These are phyloP conservation scores for Coccomyxa sp. DNA, from an alignment of 139 green algal genomes.

Conservation along the genomic window DNA sequence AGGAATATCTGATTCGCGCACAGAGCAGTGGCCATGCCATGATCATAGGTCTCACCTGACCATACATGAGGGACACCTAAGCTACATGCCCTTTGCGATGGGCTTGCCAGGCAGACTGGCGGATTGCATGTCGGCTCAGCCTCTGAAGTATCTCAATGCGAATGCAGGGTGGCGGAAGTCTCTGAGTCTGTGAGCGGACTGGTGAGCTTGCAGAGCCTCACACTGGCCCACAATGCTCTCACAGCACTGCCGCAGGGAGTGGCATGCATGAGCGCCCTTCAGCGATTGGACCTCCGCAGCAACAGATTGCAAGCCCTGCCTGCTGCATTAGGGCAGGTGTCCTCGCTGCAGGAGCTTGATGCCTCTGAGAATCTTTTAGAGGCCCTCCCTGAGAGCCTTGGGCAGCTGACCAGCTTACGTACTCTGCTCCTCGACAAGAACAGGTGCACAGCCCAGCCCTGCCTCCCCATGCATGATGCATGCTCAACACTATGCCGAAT, in stretches of 20 bases:
- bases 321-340: not conserved
- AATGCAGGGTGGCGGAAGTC: not conserved
- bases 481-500: not conserved
- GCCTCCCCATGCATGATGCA: not conserved
- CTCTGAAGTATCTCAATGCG: no score
- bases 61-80: no score
- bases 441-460: not conserved
- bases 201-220: not conserved
- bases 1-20: no score
- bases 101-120: no score
- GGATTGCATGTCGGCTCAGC: no score
- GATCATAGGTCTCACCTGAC: no score
- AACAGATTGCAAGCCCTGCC: not conserved
- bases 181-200: not conserved
- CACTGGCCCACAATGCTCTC: not conserved
- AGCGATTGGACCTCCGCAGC: not conserved
- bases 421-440: not conserved
- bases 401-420: not conserved
- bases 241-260: not conserved
- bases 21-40: no score
- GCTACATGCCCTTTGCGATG: no score
- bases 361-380: not conserved
- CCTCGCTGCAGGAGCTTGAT: not conserved
- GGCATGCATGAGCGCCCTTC: not conserved
- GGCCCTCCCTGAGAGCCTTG: not conserved